phyloP scores from a whole-genome alignment of 495 filamentous ascomycete species.

The Aspergillus sclerotiicarbonarius region DNA sequence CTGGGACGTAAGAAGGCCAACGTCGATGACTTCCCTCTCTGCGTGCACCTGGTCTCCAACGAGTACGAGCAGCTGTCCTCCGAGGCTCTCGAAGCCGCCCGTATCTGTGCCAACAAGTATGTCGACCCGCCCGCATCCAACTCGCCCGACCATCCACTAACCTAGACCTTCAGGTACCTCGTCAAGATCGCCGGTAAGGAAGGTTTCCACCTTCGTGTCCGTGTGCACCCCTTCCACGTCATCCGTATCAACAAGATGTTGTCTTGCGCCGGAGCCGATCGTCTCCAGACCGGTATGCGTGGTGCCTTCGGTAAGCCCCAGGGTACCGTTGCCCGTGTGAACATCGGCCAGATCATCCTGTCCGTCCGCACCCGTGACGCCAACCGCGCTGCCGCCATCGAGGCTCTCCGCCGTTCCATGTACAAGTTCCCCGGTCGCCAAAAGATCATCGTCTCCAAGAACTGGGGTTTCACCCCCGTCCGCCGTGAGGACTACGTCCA shows the following conservation, averaged over 20 bases:
- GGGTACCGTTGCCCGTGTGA: constrained; percentile 95
- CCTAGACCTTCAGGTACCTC: constrained; percentile 61
- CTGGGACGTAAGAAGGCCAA: constrained; percentile 96
- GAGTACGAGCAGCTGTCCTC: constrained; percentile 99
- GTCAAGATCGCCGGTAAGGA: constrained; percentile 98
- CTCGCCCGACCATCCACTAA: background rate
- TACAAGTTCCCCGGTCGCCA: constrained; percentile 99
- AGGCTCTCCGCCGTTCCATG: constrained; percentile 96
- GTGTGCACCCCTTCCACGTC: constrained; percentile 98
- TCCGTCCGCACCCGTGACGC: constrained; percentile 91
- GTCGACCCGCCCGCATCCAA: constrained; percentile 18
- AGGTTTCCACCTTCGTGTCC: constrained; percentile 97
- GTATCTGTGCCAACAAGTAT: constrained; percentile 99
- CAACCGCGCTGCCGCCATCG: constrained; percentile 89
- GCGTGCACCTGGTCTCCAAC: constrained; percentile 99
- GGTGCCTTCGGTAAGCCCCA: constrained; percentile 99
- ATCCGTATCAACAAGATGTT: constrained; percentile 99
- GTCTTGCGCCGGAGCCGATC: constrained; percentile 99
- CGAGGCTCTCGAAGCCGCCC: constrained; percentile 97
- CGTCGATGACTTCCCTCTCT: constrained; percentile 98
- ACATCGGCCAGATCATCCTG: constrained; percentile 98
- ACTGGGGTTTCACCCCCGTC: constrained; percentile 99
- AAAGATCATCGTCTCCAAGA: constrained; percentile 99
- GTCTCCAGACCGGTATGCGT: constrained; percentile 99
- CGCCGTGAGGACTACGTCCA: constrained; percentile 94